Base-by-base conservation (phyloP, 2,329 filamentous ascomycete genomes). In the Neofusicoccum kwambonambiense region DNA sequence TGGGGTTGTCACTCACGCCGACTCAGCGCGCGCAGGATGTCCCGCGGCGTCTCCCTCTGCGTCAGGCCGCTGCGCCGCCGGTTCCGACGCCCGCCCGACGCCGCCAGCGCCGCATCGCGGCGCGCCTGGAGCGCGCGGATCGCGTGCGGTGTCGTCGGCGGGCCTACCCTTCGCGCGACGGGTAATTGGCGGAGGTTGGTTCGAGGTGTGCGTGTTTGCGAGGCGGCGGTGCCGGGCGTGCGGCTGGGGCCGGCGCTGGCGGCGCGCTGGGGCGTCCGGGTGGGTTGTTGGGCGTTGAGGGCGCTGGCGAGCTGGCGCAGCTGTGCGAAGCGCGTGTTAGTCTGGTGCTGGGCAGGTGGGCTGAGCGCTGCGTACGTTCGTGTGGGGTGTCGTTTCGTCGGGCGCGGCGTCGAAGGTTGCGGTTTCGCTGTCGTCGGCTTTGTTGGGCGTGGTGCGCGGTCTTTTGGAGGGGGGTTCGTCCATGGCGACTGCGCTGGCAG, bases 141-240 rank as follows among this genome's bases (percentile, higher is more conserved):
- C 31, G 82, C 83, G 77, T 86, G 82, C 0, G 84, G 84, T 15
- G 84, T 86, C 4, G 83, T 81, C 8, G 84, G 84, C 15, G 79
- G 80, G 17, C 69, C 74, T 51, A 60, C 37, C 15, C 63, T 45
- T 2, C 51, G 42, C 17, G 52, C 76, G 70, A 62, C 76, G 71
- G 15, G 75, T 72, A 31, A 75, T 68, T 42, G 75, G 72, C 12
- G 76, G 72, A 49, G 70, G 15, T 72, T 72, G 17, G 73, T 70
- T 62, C 73, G 71, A 22, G 76, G 76, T 57, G 76, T 78, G 54
- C 72, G 69, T 19, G 67, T 57, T 50, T 68, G 73, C 9, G 31
- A 35, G 39, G 35, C 50, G 34, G 22, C 7, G 4, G 76, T 75
- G 22, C 72, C 74, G 50, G 76, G 77, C 9, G 75, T 77, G 67